Percentiles rank a stretch among this genome's conserved stretches.
Evolutionary conservation across 148 eudicot species (phyloP).

Genomic region (Tetragonia tetragonoides): DNA sequence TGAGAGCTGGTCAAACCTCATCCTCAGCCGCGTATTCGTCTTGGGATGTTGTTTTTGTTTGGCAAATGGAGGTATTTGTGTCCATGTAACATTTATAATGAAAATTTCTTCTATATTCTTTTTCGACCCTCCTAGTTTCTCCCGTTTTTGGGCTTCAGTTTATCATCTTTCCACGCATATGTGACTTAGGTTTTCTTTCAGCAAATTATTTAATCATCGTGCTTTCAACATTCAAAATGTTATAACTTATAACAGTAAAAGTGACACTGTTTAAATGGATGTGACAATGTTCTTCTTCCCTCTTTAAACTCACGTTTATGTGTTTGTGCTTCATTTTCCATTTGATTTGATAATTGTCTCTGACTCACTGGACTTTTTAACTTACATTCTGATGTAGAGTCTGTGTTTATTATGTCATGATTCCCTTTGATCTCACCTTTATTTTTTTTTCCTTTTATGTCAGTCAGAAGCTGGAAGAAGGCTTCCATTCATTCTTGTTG

Average conservation of each 20-base stretch:
- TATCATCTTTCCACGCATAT: neutral
- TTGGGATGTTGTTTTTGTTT: neutral
- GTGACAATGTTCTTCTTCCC: neutral
- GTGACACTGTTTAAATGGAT: neutral
- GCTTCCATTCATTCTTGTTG: slow-evolving; percentile 80
- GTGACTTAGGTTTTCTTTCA: neutral
- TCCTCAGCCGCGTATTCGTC: too few relatives aligned
- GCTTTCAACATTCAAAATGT: neutral
- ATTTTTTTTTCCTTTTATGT: slow-evolving; percentile 20
- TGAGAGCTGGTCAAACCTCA: neutral
- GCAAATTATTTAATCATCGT: neutral
- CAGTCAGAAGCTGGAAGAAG: slow-evolving; percentile 91
- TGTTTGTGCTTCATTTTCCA: neutral
- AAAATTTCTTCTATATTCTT: neutral
- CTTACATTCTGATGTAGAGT: neutral
- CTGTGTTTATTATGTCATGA: neutral
- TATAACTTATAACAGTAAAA: neutral
- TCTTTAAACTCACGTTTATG: neutral
- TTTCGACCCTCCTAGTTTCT: neutral
- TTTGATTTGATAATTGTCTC: slow-evolving; percentile 5
- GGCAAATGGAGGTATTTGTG: neutral
- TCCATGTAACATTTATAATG: neutral
- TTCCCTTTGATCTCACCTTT: slow-evolving; percentile 12
- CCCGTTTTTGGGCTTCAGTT: neutral
- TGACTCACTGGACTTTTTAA: neutral